Conservation (phyloP, 2,329 filamentous ascomycete species). For the Plenodomus lindquistii region DNA sequence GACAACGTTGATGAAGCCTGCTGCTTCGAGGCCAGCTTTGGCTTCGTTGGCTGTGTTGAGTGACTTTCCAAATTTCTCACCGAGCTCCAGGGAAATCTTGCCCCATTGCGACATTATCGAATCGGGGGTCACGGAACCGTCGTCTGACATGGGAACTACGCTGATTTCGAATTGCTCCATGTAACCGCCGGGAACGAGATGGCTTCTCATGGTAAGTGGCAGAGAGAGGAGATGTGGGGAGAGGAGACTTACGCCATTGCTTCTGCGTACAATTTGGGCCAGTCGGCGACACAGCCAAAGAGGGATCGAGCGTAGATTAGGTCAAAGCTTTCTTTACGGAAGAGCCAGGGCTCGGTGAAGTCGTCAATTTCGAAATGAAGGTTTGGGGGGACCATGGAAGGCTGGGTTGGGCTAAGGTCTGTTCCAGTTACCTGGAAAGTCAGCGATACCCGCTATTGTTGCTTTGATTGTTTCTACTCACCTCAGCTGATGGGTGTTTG, state of each 20-base stretch:
- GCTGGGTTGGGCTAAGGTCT: conserved; percentile 48
- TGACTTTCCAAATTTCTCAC: conserved; percentile 39
- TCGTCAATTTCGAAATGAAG: conserved; percentile 40
- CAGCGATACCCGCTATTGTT: background rate
- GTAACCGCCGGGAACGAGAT: conserved; percentile 36
- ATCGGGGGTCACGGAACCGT: conserved; percentile 26
- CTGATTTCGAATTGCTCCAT: conserved; percentile 33
- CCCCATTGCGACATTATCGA: conserved; percentile 31
- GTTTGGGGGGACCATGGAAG: conserved; percentile 38
- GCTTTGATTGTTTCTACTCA: conserved; percentile 7
- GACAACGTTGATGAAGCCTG: conserved; percentile 58
- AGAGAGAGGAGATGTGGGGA: background rate
- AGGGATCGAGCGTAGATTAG: conserved; percentile 25
- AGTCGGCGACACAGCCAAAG: conserved; percentile 25
- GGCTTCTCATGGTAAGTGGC: conserved; percentile 9
- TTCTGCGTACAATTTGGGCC: conserved; percentile 26
- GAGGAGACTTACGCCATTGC: conserved; percentile 20
- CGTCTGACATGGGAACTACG: conserved; percentile 27
- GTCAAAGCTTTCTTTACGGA: conserved; percentile 26
- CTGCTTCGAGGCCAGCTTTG: conserved; percentile 52
- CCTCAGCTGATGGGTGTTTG: conserved; percentile 41
- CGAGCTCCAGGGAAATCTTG: conserved; percentile 30
- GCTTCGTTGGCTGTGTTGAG: conserved; percentile 43
- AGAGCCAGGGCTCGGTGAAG: conserved; percentile 35
- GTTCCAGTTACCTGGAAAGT: conserved; percentile 33